phyloP scores from a whole-genome alignment of 2,329 filamentous ascomycete genomes.

The Fusarium tricinctum region DNA sequence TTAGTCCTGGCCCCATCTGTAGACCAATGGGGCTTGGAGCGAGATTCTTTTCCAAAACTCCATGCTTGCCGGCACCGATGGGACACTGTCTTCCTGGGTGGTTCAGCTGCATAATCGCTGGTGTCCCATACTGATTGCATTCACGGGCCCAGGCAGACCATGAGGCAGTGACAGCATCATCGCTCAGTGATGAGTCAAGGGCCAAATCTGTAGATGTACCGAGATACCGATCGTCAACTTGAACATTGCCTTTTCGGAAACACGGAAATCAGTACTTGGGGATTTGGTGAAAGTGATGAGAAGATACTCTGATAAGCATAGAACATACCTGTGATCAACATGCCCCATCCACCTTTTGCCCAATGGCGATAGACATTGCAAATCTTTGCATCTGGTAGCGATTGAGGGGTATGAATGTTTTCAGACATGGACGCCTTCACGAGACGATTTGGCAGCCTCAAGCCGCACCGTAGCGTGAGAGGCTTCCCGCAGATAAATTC shows the following conservation, averaged over 20 bases:
- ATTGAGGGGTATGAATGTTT: not conserved
- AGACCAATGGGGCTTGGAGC: not conserved
- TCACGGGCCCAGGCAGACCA: not conserved
- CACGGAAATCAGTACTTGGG: too few relatives aligned
- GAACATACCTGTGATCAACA: constrained; percentile 2
- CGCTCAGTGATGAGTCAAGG: not conserved
- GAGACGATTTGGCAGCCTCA: not conserved
- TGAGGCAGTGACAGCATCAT: not conserved
- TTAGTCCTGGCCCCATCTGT: not conserved
- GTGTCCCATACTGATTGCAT: not conserved
- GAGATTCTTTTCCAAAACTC: not conserved
- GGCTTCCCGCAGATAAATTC: not conserved
- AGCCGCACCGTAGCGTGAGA: not conserved
- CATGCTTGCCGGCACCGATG: constrained; percentile 1
- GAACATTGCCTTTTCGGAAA: not conserved
- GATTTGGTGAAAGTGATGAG: too few relatives aligned
- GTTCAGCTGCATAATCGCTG: constrained; percentile 1
- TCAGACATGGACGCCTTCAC: constrained; percentile 8
- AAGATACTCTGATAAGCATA: too few relatives aligned
- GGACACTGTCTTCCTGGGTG: constrained; percentile 5
- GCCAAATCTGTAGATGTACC: constrained; percentile 4
- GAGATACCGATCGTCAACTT: constrained; percentile 2
- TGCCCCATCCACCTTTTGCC: constrained; percentile 2
- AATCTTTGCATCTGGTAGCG: not conserved
- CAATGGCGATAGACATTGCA: not conserved